phyloP scores from a whole-genome alignment of 495 filamentous ascomycete genomes.

The Xylaria bambusicola region DNA sequence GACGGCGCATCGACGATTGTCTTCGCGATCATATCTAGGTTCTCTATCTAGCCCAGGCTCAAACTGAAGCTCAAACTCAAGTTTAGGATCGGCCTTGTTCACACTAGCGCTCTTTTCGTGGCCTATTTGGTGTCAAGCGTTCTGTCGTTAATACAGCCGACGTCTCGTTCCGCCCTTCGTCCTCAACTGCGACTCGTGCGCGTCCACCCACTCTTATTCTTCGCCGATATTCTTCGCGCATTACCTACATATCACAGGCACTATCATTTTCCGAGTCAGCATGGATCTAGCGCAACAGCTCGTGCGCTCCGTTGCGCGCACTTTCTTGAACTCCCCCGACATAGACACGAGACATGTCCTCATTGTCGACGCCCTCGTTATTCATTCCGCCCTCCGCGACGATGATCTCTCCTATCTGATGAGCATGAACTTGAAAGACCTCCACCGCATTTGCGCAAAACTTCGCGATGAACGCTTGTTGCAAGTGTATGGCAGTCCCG shows the following conservation, averaged over 20 bases:
- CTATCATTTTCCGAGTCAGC: too few species aligned
- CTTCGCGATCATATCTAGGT: too few species aligned
- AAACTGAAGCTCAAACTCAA: too few species aligned
- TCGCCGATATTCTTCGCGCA: too few species aligned
- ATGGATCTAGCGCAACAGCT: constrained; percentile 90
- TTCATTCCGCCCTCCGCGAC: constrained; percentile 85
- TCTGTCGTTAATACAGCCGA: too few species aligned
- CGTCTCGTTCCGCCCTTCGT: too few species aligned
- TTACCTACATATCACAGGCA: too few species aligned
- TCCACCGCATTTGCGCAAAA: constrained; percentile 81
- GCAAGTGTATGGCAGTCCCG: constrained; percentile 60
- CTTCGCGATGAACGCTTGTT: constrained; percentile 85
- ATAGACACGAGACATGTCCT: constrained; percentile 78
- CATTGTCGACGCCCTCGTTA: constrained; percentile 86
- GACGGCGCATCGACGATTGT: too few species aligned
- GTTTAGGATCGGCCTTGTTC: too few species aligned
- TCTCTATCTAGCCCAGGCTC: too few species aligned
- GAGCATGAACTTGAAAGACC: constrained; percentile 82
- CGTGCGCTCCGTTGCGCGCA: constrained; percentile 82
- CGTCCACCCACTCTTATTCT: not conserved
- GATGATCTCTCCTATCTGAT: constrained; percentile 84
- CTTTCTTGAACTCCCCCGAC: constrained; percentile 66
- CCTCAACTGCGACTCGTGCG: not conserved
- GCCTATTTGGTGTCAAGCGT: too few species aligned
- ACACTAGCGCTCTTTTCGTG: too few species aligned